Conservation (phyloP, 1,284 basidiomycete species). For the Jaminaea rosea region DNA sequence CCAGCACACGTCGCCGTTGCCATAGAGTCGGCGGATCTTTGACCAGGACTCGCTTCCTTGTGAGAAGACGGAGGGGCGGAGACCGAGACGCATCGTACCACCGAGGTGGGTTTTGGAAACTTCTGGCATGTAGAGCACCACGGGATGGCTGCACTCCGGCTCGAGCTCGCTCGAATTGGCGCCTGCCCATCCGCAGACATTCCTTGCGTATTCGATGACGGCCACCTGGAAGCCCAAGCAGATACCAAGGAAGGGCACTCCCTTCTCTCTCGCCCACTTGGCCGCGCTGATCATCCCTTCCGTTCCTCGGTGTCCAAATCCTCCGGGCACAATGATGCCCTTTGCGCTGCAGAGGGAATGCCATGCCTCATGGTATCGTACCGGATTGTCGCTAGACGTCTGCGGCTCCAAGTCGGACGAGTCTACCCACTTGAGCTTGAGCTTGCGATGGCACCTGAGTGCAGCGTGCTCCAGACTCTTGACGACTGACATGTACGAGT, state of each 20-base stretch:
- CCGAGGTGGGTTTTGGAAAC: slow-evolving; percentile 96
- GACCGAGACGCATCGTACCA: slow-evolving; percentile 92
- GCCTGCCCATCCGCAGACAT: slow-evolving; percentile 59
- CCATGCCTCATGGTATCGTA: slow-evolving; percentile 93
- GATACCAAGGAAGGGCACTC: slow-evolving; percentile 89
- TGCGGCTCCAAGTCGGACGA: slow-evolving; percentile 83
- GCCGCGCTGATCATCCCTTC: slow-evolving; percentile 97
- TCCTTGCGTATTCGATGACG: slow-evolving; percentile 87
- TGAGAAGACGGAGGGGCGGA: slow-evolving; percentile 86
- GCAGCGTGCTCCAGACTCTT: slow-evolving; percentile 96
- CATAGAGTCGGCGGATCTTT: slow-evolving; percentile 72
- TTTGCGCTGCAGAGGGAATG: slow-evolving; percentile 74
- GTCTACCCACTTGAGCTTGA: slow-evolving; percentile 66
- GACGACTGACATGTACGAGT: slow-evolving; percentile 97
- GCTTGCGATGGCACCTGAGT: slow-evolving; percentile 74
- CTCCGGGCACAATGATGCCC: slow-evolving; percentile 60
- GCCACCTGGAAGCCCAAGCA: slow-evolving; percentile 97
- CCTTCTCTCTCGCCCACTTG: slow-evolving; percentile 91
- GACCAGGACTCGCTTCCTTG: slow-evolving; percentile 49
- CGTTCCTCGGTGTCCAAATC: slow-evolving; percentile 84
- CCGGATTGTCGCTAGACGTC: slow-evolving; percentile 68
- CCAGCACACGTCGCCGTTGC: slow-evolving; percentile 75
- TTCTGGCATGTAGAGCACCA: slow-evolving; percentile 97
- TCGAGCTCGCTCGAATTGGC: slow-evolving; percentile 84
- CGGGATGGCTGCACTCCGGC: slow-evolving; percentile 56